A percentile compares a stretch with the other conserved stretches of the same genome.
These are phyloP conservation scores for Leccinum ponderosum DNA, from an alignment of 1,284 basidiomycete species.

Conservation along the genomic window DNA sequence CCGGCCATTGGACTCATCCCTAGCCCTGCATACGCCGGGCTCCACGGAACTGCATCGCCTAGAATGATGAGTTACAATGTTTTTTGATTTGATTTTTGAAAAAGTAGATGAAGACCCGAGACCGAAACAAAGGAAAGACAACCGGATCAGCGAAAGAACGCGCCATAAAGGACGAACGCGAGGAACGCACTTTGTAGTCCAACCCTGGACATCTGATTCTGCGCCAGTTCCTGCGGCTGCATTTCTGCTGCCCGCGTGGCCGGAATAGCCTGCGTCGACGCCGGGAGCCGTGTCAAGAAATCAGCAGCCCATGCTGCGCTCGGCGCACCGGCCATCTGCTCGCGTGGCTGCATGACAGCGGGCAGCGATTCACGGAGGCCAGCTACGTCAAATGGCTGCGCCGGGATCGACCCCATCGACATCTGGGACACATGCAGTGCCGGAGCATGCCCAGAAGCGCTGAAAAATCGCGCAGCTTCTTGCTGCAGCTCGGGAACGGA, in stretches of 20 bases:
- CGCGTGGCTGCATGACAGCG: slow-evolving; percentile 22
- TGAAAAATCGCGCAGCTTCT: slow-evolving; percentile 73
- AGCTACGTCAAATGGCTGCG: slow-evolving; percentile 49
- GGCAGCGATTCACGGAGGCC: slow-evolving; percentile 59
- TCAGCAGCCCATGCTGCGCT: slow-evolving; percentile 40
- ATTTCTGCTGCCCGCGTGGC: background rate
- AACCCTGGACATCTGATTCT: slow-evolving; percentile 2
- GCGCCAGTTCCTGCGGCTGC: slow-evolving; percentile 13
- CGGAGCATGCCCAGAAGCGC: slow-evolving; percentile 30
- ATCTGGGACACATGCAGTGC: slow-evolving; percentile 22
- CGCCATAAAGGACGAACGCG: slow-evolving; percentile 1
- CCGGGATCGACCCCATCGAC: slow-evolving; percentile 11
- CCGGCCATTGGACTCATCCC: slow-evolving; percentile 41
- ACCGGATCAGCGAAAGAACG: slow-evolving; percentile 6
- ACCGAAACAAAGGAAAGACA: background rate
- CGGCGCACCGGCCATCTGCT: slow-evolving; percentile 26
- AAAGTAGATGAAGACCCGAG: background rate
- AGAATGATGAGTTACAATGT: background rate
- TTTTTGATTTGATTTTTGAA: background rate
- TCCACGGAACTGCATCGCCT: slow-evolving; percentile 41
- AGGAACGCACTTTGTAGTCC: slow-evolving; percentile 21
- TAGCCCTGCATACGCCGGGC: slow-evolving; percentile 31
- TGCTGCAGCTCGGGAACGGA: slow-evolving; percentile 49
- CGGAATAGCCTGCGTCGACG: slow-evolving; percentile 1
- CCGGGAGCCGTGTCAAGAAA: slow-evolving; percentile 40